phyloP scores from a whole-genome alignment of 441 rosid species.

The Corymbia calophylla region DNA sequence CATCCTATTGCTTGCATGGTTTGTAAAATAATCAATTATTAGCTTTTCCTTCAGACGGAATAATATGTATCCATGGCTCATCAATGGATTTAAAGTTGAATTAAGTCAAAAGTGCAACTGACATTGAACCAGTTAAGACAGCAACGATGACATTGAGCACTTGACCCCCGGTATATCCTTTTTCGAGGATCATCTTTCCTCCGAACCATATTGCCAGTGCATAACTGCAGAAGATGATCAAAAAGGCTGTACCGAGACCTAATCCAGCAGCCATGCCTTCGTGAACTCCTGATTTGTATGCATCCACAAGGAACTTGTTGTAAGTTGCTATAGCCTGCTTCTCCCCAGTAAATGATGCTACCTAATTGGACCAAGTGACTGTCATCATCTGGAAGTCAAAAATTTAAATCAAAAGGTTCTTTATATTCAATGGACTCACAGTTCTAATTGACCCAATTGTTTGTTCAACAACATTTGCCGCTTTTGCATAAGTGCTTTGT shows the following conservation, averaged over 20 bases:
- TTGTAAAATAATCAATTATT: neutral
- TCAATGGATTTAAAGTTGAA: neutral
- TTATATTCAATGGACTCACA: neutral
- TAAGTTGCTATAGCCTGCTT: conserved; percentile 1
- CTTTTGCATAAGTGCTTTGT: conserved; percentile 9
- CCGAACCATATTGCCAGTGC: conserved; percentile 6
- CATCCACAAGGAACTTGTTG: neutral
- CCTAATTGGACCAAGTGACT: neutral
- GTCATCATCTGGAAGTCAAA: neutral
- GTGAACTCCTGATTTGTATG: conserved; percentile 2
- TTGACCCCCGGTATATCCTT: conserved; percentile 6
- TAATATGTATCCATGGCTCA: neutral
- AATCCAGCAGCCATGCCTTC: conserved; percentile 4
- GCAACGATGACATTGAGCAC: neutral
- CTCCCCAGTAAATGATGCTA: conserved; percentile 7
- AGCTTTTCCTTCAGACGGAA: neutral
- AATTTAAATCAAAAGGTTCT: neutral
- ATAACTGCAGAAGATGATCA: conserved; percentile 4
- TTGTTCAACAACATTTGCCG: conserved; percentile 10
- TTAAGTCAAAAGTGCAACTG: neutral
- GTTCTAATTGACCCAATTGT: conserved; percentile 11
- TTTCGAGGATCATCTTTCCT: neutral
- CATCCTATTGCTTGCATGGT: neutral
- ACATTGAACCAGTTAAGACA: conserved; percentile 4
- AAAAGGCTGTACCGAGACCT: neutral